Evolutionary conservation across 257 asterid species (phyloP).

Genomic region (Solanum appendiculatum): DNA sequence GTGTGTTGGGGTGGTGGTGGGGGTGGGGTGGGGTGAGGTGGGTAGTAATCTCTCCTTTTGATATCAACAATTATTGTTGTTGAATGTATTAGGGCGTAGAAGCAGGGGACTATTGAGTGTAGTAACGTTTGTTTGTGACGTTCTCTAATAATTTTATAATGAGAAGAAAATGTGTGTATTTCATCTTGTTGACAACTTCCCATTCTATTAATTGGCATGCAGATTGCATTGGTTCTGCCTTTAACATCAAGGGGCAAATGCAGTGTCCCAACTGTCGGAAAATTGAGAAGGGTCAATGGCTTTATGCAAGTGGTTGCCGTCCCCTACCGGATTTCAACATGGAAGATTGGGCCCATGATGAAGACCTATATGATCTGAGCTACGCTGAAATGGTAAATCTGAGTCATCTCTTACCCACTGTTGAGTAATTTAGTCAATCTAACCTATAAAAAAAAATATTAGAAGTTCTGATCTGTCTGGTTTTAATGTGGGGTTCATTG

Average conservation of each 20-base stretch:
- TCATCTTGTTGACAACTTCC: neutral
- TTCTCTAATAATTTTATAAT: neutral
- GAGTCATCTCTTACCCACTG: neutral
- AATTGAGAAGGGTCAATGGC: slow-evolving; percentile 97
- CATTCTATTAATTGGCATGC: slow-evolving; percentile 9
- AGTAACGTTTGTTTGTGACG: neutral
- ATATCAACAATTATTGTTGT: neutral
- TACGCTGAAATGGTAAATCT: slow-evolving; percentile 75
- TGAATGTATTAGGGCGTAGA: neutral
- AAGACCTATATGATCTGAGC: slow-evolving; percentile 78
- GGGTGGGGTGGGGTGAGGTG: too few species aligned
- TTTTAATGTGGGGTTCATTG: neutral
- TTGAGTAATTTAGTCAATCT: neutral
- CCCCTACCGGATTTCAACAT: slow-evolving; percentile 69
- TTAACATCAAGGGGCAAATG: slow-evolving; percentile 93
- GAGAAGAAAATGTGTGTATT: neutral
- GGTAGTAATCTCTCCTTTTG: neutral
- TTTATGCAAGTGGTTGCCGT: slow-evolving; percentile 77
- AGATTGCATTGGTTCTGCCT: slow-evolving; percentile 99
- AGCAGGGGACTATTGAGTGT: neutral
- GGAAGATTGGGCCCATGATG: slow-evolving; percentile 92
- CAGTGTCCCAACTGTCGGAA: slow-evolving; percentile 99
- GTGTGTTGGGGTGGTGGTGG: too few species aligned
- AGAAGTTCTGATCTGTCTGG: neutral
- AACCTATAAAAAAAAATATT: neutral